Conservation (phyloP, 1,284 basidiomycete genomes). For the Rhodotorula sp. region DNA sequence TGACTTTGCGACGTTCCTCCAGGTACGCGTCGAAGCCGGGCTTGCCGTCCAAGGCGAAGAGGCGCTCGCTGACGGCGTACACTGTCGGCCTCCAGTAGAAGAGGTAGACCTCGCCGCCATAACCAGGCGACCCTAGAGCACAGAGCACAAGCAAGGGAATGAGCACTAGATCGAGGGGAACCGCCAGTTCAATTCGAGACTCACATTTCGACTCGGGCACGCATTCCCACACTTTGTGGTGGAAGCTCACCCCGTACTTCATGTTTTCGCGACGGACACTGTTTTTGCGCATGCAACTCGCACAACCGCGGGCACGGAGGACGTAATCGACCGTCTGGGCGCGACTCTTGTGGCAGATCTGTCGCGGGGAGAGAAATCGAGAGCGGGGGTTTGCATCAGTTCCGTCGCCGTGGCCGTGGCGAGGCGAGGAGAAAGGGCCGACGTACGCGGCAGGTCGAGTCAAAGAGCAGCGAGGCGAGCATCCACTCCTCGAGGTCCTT, state of each 20-base stretch:
- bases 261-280: not conserved
- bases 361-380: too few species aligned
- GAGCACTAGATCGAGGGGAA: not conserved
- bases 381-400: too few species aligned
- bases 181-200: not conserved
- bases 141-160: too few species aligned
- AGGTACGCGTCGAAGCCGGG: constrained; percentile 2
- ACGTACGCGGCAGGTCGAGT: constrained; percentile 17
- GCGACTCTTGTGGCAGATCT: constrained; percentile 17
- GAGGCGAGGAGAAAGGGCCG: not conserved
- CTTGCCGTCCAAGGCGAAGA: constrained; percentile 9
- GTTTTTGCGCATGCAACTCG: constrained; percentile 14
- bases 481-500: constrained; percentile 24
- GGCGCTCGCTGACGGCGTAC: not conserved
- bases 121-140: not conserved
- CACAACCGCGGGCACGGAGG: constrained; percentile 16
- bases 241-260: not conserved
- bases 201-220: constrained; percentile 5
- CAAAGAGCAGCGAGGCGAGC: constrained; percentile 17
- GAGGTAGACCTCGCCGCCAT: not conserved
- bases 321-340: constrained; percentile 16
- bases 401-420: not conserved
- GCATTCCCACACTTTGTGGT: not conserved
- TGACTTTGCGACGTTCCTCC: not conserved
- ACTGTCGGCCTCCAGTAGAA: constrained; percentile 12